These are phyloP conservation scores for Hanseniaspora gamundiae DNA, from an alignment of 1,139 yeast genomes.

Conservation along the genomic window DNA sequence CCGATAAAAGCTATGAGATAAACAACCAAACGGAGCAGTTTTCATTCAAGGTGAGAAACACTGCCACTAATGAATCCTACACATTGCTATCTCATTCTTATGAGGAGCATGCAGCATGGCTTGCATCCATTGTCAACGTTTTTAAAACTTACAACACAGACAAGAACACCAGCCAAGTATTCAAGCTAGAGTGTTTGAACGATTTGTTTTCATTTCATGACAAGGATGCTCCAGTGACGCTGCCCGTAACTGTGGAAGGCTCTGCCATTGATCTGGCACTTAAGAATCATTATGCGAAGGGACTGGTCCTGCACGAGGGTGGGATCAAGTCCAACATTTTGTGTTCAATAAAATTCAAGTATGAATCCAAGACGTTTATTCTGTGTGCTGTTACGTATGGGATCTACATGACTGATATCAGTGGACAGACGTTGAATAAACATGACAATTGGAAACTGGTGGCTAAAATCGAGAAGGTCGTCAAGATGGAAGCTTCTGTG, in stretches of 20 bases:
- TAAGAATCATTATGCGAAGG: constrained; percentile 17
- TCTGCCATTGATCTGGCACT: constrained; percentile 50
- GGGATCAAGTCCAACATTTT: constrained; percentile 28
- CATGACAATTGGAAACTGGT: constrained; percentile 33
- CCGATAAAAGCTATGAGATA: constrained; percentile 10
- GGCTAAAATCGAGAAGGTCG: constrained; percentile 39
- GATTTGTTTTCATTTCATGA: constrained; percentile 58
- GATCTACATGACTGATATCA: constrained; percentile 17
- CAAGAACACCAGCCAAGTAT: constrained; percentile 41
- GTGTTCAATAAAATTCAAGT: constrained; percentile 36
- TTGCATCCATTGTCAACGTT: constrained; percentile 40
- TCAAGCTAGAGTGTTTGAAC: constrained; percentile 39
- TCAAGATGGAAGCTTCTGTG: constrained; percentile 51
- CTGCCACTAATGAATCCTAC: constrained; percentile 39
- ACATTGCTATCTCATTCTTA: constrained; percentile 45
- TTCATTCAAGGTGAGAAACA: constrained; percentile 38
- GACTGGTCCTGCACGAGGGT: not conserved
- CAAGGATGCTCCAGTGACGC: constrained; percentile 37
- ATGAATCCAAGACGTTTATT: constrained; percentile 19
- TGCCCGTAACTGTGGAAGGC: constrained; percentile 50
- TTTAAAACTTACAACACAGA: constrained; percentile 39
- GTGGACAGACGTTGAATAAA: constrained; percentile 18
- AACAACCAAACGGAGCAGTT: constrained; percentile 19
- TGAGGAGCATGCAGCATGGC: constrained; percentile 52
- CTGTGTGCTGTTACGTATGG: constrained; percentile 27